Conservation (phyloP, 78 protist species). For the Chrysochromulina tobinii region DNA sequence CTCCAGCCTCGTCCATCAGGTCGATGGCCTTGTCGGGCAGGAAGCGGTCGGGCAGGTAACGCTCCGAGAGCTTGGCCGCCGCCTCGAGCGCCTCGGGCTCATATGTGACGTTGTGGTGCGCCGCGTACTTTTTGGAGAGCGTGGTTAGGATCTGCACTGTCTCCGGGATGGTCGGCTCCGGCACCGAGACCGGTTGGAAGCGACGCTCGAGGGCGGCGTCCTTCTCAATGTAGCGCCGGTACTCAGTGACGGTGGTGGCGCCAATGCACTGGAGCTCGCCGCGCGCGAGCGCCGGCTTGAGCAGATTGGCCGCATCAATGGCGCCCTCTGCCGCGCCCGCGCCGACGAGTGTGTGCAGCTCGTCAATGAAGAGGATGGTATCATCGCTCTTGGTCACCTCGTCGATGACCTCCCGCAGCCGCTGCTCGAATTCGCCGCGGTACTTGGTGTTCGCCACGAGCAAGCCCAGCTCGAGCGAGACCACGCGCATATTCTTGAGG, state of each 20-base stretch:
- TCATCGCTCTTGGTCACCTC: slow-evolving; percentile 69
- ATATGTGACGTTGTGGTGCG: slow-evolving; percentile 46
- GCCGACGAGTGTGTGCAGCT: slow-evolving; percentile 94
- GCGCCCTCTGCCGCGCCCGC: slow-evolving; percentile 92
- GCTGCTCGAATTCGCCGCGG: slow-evolving; percentile 51
- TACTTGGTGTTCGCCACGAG: slow-evolving; percentile 57
- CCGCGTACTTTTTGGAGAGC: slow-evolving; percentile 28
- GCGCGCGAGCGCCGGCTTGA: slow-evolving; percentile 97
- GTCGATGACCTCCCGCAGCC: slow-evolving; percentile 65
- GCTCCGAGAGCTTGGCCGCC: slow-evolving; percentile 84
- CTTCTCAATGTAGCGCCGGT: slow-evolving; percentile 68
- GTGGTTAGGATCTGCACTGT: slow-evolving; percentile 58
- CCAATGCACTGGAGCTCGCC: slow-evolving; percentile 91
- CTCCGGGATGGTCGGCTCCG: slow-evolving; percentile 31
- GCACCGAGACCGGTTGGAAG: background rate
- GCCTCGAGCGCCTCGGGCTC: slow-evolving; percentile 64
- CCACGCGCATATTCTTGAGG: background rate
- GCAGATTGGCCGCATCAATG: slow-evolving; percentile 97
- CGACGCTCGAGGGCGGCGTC: slow-evolving; percentile 71
- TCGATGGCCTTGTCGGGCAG: slow-evolving; percentile 81
- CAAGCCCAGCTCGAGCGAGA: slow-evolving; percentile 61
- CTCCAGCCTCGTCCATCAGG: slow-evolving; percentile 45
- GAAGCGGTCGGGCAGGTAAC: slow-evolving; percentile 92
- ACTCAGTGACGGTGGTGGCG: slow-evolving; percentile 72
- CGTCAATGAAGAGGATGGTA: slow-evolving; percentile 94